Evolutionary conservation across 495 filamentous ascomycete species (phyloP).

Genomic region (Lepidopterella palustris): DNA sequence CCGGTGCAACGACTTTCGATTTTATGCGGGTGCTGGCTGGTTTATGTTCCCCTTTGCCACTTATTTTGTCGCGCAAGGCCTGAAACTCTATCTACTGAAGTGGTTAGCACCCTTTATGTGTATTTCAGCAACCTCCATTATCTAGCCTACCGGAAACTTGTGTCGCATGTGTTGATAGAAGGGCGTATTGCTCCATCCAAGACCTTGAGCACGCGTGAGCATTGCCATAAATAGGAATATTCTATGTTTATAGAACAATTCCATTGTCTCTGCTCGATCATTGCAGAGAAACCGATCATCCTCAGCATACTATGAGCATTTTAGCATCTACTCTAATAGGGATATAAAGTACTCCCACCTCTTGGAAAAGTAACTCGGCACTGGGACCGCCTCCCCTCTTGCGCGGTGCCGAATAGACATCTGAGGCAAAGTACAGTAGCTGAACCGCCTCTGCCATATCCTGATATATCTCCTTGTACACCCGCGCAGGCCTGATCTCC

Average conservation of each 20-base stretch:
- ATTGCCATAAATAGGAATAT: constrained; percentile 53
- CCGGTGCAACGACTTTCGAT: background rate
- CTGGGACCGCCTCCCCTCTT: constrained; percentile 23
- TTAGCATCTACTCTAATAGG: constrained; percentile 5
- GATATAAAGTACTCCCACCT: constrained; percentile 11
- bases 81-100: background rate
- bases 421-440: constrained; percentile 61
- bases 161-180: constrained; percentile 48
- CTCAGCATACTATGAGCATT: constrained; percentile 21
- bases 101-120: background rate
- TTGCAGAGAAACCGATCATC: constrained; percentile 19
- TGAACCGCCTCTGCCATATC: constrained; percentile 63
- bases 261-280: constrained; percentile 43
- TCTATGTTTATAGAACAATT: constrained; percentile 49
- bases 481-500: constrained; percentile 55
- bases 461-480: constrained; percentile 56
- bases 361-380: constrained; percentile 31
- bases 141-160: constrained; percentile 40
- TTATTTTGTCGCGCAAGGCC: background rate
- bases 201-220: constrained; percentile 49
- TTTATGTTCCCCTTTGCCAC: background rate
- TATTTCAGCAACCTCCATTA: background rate
- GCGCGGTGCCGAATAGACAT: constrained; percentile 36
- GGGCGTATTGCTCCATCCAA: constrained; percentile 50
- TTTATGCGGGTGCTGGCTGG: background rate